Percentiles rank a stretch among this genome's conserved stretches.
These are phyloP conservation scores for Nectriaceae sp. DNA, from an alignment of 2,329 filamentous ascomycete species.

Conservation along the genomic window DNA sequence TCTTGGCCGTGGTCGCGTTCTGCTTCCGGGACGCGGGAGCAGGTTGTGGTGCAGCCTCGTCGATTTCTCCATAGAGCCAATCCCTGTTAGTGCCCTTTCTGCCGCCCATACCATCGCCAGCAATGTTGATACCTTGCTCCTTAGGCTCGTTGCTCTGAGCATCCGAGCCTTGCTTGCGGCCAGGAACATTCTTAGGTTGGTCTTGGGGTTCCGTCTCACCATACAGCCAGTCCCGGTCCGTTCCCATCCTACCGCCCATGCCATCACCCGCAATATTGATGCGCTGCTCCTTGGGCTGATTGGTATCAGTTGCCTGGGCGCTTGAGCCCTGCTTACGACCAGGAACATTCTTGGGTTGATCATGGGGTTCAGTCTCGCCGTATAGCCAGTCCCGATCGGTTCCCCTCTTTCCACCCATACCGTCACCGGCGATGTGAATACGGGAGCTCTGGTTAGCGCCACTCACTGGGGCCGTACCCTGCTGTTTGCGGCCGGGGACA, in stretches of 20 bases:
- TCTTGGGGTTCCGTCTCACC: conserved; percentile 31
- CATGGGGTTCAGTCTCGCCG: conserved; percentile 44
- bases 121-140: conserved; percentile 42
- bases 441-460: conserved; percentile 17
- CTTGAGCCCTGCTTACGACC: conserved; percentile 35
- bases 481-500: conserved; percentile 17
- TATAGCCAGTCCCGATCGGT: conserved; percentile 60
- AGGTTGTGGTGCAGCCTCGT: conserved; percentile 34
- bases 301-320: conserved; percentile 1
- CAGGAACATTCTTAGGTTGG: conserved; percentile 13
- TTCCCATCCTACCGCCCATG: conserved; percentile 60
- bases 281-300: conserved; percentile 1
- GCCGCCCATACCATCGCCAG: conserved; percentile 67
- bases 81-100: conserved; percentile 53
- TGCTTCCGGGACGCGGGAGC: conserved; percentile 40
- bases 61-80: conserved; percentile 58
- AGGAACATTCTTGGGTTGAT: conserved; percentile 24
- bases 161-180: background rate
- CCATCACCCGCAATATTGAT: conserved; percentile 56
- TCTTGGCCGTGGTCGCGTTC: conserved; percentile 36
- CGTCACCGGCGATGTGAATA: conserved; percentile 56
- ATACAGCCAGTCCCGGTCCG: conserved; percentile 55
- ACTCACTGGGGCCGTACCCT: conserved; percentile 6
- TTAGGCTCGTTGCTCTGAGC: background rate
- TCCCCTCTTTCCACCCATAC: conserved; percentile 64